Evolutionary conservation across 2,329 filamentous ascomycete genomes (phyloP).

Genomic region (Pseudogymnoascus sp.): DNA sequence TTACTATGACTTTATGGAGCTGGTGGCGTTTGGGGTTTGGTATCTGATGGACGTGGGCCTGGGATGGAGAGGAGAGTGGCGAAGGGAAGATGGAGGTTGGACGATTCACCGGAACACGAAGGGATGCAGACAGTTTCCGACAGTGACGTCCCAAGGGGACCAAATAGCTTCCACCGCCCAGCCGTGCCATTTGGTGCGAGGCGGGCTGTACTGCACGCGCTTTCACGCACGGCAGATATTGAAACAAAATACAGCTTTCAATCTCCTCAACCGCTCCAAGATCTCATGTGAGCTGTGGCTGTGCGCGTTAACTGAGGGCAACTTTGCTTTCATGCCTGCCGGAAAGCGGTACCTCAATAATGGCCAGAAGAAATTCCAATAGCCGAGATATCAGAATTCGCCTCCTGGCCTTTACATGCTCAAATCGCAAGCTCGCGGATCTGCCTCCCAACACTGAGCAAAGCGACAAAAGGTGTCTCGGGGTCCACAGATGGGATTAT

Average conservation of each 20-base stretch:
- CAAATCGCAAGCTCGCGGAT: too few species aligned
- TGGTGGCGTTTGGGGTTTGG: slow-evolving; percentile 1
- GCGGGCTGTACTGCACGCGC: not conserved
- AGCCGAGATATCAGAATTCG: too few species aligned
- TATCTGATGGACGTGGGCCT: not conserved
- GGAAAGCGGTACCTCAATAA: not conserved
- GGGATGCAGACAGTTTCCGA: not conserved
- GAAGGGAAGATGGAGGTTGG: not conserved
- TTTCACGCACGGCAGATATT: not conserved
- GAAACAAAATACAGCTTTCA: not conserved
- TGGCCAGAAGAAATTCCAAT: not conserved
- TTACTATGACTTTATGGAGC: not conserved
- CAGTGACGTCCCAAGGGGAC: not conserved
- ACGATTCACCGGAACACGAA: not conserved
- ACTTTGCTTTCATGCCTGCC: not conserved
- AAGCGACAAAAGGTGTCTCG: not conserved
- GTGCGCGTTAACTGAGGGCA: not conserved
- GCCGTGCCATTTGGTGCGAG: not conserved
- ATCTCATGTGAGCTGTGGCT: not conserved
- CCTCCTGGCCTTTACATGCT: too few species aligned
- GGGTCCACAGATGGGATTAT: not conserved
- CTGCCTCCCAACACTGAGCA: too few species aligned
- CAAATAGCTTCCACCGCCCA: not conserved
- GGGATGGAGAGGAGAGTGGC: not conserved
- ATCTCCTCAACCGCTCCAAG: not conserved